phyloP scores from a whole-genome alignment of 2,329 filamentous ascomycete species.

The Tolypocladium paradoxum region DNA sequence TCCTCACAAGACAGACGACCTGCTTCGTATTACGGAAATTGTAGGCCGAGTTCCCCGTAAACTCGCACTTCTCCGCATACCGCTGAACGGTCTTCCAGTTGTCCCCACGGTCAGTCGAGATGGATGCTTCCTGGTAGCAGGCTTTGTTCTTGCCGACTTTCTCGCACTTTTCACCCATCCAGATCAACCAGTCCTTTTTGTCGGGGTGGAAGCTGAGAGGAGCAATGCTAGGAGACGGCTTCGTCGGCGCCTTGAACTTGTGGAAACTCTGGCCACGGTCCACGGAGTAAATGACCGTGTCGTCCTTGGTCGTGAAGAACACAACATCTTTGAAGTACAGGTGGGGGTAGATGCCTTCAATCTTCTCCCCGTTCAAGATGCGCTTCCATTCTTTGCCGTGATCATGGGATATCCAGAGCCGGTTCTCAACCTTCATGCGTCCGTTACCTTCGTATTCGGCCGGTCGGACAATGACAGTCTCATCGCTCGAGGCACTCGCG shows the following conservation, averaged over 20 bases:
- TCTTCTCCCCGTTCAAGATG: slow-evolving; percentile 57
- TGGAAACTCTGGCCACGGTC: slow-evolving; percentile 68
- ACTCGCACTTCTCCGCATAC: slow-evolving; percentile 74
- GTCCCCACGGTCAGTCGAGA: slow-evolving; percentile 70
- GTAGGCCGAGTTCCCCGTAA: slow-evolving; percentile 57
- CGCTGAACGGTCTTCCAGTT: slow-evolving; percentile 66
- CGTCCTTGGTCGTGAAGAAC: slow-evolving; percentile 66
- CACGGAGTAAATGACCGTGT: slow-evolving; percentile 65
- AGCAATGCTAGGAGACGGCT: slow-evolving; percentile 23
- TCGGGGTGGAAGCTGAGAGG: slow-evolving; percentile 73
- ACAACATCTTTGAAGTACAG: slow-evolving; percentile 72
- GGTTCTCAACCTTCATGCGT: slow-evolving; percentile 30
- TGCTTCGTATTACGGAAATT: slow-evolving; percentile 41
- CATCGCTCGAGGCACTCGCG: slow-evolving; percentile 53
- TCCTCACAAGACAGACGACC: slow-evolving; percentile 45
- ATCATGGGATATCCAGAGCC: slow-evolving; percentile 65
- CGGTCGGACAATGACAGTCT: slow-evolving; percentile 54
- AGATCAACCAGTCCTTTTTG: slow-evolving; percentile 83
- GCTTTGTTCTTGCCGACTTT: slow-evolving; percentile 32
- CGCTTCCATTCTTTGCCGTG: slow-evolving; percentile 80
- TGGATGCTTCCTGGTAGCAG: slow-evolving; percentile 66
- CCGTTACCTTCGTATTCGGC: slow-evolving; percentile 21
- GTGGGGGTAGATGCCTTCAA: slow-evolving; percentile 66
- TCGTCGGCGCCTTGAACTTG: slow-evolving; percentile 59
- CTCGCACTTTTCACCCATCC: slow-evolving; percentile 68